A percentile compares a stretch with the other conserved stretches of the same genome.
Evolutionary conservation across 176 grass and related monocot species (phyloP).

Genomic region (Oryza officinalis): DNA sequence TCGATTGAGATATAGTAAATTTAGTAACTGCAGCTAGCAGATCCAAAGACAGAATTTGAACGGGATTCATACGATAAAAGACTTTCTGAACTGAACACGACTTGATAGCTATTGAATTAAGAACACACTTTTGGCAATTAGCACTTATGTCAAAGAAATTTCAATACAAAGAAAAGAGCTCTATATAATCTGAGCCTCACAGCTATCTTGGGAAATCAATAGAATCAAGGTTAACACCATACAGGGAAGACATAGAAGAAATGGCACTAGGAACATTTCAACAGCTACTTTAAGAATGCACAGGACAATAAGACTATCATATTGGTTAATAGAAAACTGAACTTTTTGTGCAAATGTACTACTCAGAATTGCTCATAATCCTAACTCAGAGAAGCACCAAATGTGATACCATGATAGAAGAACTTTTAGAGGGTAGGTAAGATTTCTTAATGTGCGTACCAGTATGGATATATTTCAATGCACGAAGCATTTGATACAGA

Average conservation of each 20-base stretch:
- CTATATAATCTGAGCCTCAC: not conserved
- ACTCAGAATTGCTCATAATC: not conserved
- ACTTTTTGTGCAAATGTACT: slow-evolving; percentile 22
- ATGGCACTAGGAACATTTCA: not conserved
- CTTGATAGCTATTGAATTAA: not conserved
- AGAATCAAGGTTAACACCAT: not conserved
- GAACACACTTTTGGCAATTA: not conserved
- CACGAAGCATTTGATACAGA: slow-evolving; percentile 93
- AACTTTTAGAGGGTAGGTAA: not conserved
- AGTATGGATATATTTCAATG: slow-evolving; percentile 93
- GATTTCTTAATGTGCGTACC: slow-evolving; percentile 42
- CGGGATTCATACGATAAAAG: not conserved
- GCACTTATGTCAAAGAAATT: not conserved
- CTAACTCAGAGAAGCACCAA: not conserved
- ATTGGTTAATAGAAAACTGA: slow-evolving; percentile 17
- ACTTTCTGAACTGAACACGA: not conserved
- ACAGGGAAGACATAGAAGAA: slow-evolving; percentile 10
- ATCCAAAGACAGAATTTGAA: not conserved
- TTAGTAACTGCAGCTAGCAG: slow-evolving; percentile 22
- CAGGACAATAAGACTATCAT: not conserved
- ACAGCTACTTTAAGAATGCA: not conserved
- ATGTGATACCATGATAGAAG: not conserved
- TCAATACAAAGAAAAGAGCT: not conserved
- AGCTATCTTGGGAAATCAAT: not conserved
- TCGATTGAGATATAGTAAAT: slow-evolving; percentile 2